Percentiles rank a stretch among this genome's conserved stretches.
Conservation (phyloP, 768 basidiomycete species). For the Agrocybe pediades region DNA sequence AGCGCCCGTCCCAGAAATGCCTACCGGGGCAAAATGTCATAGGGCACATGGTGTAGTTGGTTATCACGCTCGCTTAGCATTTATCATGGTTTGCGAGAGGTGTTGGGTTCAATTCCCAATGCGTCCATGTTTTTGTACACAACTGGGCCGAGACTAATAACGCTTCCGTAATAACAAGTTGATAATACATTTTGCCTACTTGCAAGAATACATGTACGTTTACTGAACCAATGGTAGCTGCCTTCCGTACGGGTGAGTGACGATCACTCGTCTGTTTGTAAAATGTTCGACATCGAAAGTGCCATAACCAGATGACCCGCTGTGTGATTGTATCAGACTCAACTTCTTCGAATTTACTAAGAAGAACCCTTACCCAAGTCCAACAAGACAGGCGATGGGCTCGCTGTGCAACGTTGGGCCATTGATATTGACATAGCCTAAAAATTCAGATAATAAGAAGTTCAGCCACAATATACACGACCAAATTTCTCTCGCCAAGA, state of each 20-base stretch:
- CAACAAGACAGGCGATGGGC: constrained; percentile 34
- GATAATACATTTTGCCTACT: not conserved
- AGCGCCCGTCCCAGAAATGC: not conserved
- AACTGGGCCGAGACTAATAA: not conserved
- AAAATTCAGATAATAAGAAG: not conserved
- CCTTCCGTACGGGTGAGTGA: constrained; percentile 39
- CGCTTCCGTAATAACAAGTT: not conserved
- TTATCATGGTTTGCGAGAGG: constrained; percentile 12
- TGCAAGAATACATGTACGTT: not conserved
- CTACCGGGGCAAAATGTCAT: not conserved
- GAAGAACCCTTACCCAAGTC: constrained; percentile 43
- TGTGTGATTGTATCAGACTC: constrained; percentile 12
- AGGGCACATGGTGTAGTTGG: constrained; percentile 12
- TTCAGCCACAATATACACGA: not conserved
- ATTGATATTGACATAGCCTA: constrained; percentile 58
- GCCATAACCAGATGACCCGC: constrained; percentile 52
- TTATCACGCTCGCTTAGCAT: constrained; percentile 23
- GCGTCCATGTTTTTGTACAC: constrained; percentile 4
- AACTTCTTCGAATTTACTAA: not conserved
- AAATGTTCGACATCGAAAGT: constrained; percentile 53
- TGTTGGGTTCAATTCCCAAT: constrained; percentile 17
- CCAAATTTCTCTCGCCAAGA: not conserved
- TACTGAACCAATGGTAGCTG: constrained; percentile 19
- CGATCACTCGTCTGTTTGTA: constrained; percentile 45
- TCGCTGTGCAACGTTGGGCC: constrained; percentile 53